Conservation (phyloP, 2,329 filamentous ascomycete species). For the Mariannaea sp. region DNA sequence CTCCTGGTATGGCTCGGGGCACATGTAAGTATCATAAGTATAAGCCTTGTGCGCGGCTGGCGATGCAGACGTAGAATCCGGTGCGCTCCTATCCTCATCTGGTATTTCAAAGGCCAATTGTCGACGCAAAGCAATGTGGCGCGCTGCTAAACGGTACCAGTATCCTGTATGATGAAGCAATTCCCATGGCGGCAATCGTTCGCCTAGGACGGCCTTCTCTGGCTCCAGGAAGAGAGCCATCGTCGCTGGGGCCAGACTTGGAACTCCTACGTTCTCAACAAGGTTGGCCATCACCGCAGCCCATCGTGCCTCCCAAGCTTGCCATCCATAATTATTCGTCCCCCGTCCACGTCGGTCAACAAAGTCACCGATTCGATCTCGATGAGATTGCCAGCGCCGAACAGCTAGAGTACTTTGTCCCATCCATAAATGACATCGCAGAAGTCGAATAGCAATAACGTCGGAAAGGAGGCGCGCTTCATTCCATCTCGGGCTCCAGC, state of each 20-base stretch:
- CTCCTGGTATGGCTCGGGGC: constrained; percentile 65
- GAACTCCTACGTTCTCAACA: constrained; percentile 58
- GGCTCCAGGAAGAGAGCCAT: constrained; percentile 56
- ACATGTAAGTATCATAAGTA: constrained; percentile 69
- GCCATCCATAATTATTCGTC: constrained; percentile 88
- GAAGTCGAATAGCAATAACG: constrained; percentile 75
- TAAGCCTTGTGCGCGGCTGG: constrained; percentile 56
- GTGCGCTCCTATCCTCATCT: constrained; percentile 59
- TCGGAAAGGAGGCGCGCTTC: constrained; percentile 91
- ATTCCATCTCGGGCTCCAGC: constrained; percentile 89
- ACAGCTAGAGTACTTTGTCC: constrained; percentile 79
- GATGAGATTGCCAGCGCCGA: constrained; percentile 79
- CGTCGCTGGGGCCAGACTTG: constrained; percentile 53
- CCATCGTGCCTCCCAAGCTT: constrained; percentile 87
- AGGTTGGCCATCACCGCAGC: constrained; percentile 65
- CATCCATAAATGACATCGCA: constrained; percentile 83
- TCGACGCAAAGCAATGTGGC: constrained; percentile 59
- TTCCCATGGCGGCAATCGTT: constrained; percentile 67
- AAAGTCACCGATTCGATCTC: constrained; percentile 73
- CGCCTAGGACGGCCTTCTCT: constrained; percentile 62
- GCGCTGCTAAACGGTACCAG: constrained; percentile 66
- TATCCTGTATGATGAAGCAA: constrained; percentile 69
- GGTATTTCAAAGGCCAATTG: constrained; percentile 61
- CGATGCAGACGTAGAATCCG: constrained; percentile 53
- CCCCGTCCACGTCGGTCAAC: constrained; percentile 84